phyloP scores from a whole-genome alignment of 2,329 filamentous ascomycete species.

The Calonectria fujianensis region DNA sequence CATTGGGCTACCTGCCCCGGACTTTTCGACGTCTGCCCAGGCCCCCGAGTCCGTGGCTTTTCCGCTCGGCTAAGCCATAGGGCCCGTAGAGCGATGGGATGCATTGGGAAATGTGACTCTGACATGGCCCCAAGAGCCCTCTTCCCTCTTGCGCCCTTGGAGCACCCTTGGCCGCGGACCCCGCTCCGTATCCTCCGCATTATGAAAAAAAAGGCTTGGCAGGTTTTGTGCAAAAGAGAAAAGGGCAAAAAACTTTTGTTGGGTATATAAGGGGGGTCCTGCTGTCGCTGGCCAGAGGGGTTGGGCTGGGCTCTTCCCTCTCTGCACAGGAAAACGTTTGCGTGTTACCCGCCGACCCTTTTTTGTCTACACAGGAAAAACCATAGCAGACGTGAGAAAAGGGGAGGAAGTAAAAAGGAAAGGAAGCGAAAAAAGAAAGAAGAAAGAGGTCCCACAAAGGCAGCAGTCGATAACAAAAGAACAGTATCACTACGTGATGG shows the following conservation, averaged over 20 bases:
- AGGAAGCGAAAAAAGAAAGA: neutral
- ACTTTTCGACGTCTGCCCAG: slow-evolving; percentile 19
- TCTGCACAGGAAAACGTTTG: slow-evolving; percentile 15
- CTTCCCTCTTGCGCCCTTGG: slow-evolving; percentile 23
- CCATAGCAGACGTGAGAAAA: slow-evolving; percentile 2
- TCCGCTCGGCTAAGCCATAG: slow-evolving; percentile 41
- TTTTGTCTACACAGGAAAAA: neutral
- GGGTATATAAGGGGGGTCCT: slow-evolving; percentile 40
- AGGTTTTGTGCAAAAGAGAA: neutral
- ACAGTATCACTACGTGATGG: slow-evolving; percentile 50
- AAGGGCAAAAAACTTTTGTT: slow-evolving; percentile 7
- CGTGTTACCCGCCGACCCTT: slow-evolving; percentile 1
- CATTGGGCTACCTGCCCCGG: slow-evolving; percentile 42
- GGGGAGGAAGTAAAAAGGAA: neutral
- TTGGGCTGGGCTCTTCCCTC: neutral
- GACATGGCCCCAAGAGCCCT: slow-evolving; percentile 31
- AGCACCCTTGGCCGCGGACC: slow-evolving; percentile 8
- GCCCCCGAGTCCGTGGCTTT: slow-evolving; percentile 25
- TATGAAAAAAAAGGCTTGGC: slow-evolving; percentile 29
- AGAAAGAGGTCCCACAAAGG: slow-evolving; percentile 23
- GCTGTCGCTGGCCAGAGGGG: slow-evolving; percentile 6
- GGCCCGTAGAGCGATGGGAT: slow-evolving; percentile 21
- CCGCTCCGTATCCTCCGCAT: slow-evolving; percentile 26
- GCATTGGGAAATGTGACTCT: slow-evolving; percentile 36
- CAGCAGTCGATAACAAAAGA: slow-evolving; percentile 32